Conservation (phyloP, 805 yeast genomes). For the Ogataea paraovalis region DNA sequence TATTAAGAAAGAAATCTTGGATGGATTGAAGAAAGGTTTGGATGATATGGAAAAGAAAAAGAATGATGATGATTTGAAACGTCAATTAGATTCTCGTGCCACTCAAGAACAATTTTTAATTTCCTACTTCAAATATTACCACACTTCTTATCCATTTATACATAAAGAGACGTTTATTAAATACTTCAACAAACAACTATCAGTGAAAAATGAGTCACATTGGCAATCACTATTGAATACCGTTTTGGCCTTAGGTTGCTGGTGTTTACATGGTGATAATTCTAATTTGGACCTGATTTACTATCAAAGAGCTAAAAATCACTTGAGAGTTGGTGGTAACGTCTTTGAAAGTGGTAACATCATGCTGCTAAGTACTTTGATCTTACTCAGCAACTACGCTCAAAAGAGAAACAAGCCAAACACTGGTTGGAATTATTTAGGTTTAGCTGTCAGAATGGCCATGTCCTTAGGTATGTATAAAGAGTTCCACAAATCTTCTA, state of each 20-base stretch:
- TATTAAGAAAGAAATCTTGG: slow-evolving; percentile 18
- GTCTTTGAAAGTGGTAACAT: slow-evolving; percentile 60
- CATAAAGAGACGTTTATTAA: slow-evolving; percentile 51
- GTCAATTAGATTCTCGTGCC: slow-evolving; percentile 15
- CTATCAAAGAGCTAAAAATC: slow-evolving; percentile 48
- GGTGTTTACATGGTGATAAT: slow-evolving; percentile 57
- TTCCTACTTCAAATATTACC: slow-evolving; percentile 55
- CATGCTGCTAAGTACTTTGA: slow-evolving; percentile 48
- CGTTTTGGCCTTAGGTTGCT: slow-evolving; percentile 63
- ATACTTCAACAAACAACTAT: slow-evolving; percentile 39
- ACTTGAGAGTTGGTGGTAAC: slow-evolving; percentile 34
- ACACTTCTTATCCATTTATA: slow-evolving; percentile 58
- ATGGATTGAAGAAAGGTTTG: slow-evolving; percentile 19
- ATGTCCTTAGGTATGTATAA: slow-evolving; percentile 58
- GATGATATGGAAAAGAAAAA: slow-evolving; percentile 16
- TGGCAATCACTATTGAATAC: slow-evolving; percentile 56
- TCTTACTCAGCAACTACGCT: slow-evolving; percentile 54
- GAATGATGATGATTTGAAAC: slow-evolving; percentile 13
- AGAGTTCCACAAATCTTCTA: slow-evolving; percentile 38
- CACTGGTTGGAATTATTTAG: slow-evolving; percentile 65
- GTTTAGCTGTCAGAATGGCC: slow-evolving; percentile 64
- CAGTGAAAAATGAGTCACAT: slow-evolving; percentile 39
- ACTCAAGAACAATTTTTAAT: slow-evolving; percentile 30
- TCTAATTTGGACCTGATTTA: slow-evolving; percentile 50
- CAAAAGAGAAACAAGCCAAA: slow-evolving; percentile 65